Conservation (phyloP, 768 basidiomycete genomes). For the Pleurotus tuoliensis region DNA sequence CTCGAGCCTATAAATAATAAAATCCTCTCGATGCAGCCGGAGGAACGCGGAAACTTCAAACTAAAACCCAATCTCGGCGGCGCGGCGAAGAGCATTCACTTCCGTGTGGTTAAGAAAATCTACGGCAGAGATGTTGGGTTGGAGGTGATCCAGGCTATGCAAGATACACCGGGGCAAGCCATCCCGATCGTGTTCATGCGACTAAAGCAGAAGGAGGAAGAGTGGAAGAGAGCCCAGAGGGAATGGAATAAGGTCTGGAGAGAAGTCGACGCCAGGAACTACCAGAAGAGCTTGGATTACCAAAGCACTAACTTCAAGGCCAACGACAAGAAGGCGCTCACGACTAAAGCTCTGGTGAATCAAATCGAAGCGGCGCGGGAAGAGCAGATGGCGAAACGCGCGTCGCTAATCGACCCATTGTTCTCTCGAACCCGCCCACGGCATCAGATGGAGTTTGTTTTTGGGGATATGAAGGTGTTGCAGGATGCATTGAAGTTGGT, state of each 20-base stretch:
- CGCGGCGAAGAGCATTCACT: constrained; percentile 84
- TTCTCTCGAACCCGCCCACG: constrained; percentile 60
- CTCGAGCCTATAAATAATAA: constrained; percentile 91
- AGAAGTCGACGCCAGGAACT: constrained; percentile 93
- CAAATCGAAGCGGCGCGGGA: constrained; percentile 85
- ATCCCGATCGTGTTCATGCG: constrained; percentile 87
- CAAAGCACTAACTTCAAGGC: constrained; percentile 89
- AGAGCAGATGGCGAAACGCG: constrained; percentile 75
- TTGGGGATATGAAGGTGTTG: constrained; percentile 73
- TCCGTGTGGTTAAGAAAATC: constrained; percentile 94
- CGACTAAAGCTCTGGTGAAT: constrained; percentile 69
- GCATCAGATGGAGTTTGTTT: constrained; percentile 76
- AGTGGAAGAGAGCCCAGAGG: constrained; percentile 95
- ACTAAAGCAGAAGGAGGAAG: constrained; percentile 94
- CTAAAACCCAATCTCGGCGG: constrained; percentile 88
- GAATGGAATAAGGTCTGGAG: constrained; percentile 99
- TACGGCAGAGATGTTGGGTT: constrained; percentile 84
- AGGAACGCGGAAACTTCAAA: constrained; percentile 80
- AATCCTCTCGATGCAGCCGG: constrained; percentile 70
- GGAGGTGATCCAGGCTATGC: constrained; percentile 83
- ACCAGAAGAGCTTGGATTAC: constrained; percentile 89
- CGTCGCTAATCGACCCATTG: constrained; percentile 52
- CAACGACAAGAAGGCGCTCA: constrained; percentile 82
- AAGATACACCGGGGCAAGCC: constrained; percentile 85
- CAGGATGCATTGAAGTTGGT: constrained; percentile 88